These are phyloP conservation scores for Boletus barrowsii DNA, from an alignment of 768 basidiomycete genomes.

Conservation along the genomic window DNA sequence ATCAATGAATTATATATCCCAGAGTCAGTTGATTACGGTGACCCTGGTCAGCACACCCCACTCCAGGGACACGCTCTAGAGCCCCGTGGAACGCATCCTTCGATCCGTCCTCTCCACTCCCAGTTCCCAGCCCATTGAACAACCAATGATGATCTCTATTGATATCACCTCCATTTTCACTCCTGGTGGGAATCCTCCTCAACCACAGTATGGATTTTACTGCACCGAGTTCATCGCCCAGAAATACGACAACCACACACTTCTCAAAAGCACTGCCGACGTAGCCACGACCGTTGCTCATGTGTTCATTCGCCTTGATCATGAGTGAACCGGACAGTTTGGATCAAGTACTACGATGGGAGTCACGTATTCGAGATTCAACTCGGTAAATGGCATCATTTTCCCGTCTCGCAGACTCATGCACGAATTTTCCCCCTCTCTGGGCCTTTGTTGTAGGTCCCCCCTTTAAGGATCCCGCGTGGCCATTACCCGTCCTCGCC, in stretches of 20 bases:
- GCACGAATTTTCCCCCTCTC: too few species aligned
- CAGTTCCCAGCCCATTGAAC: conserved; percentile 37
- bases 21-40: neutral
- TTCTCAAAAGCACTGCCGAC: conserved; percentile 41
- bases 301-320: conserved; percentile 51
- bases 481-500: conserved; percentile 37
- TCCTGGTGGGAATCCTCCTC: conserved; percentile 39
- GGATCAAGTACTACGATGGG: conserved; percentile 59
- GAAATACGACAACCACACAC: conserved; percentile 35
- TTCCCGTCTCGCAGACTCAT: neutral
- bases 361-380: conserved; percentile 59
- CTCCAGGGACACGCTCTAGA: conserved; percentile 36
- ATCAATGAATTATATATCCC: neutral
- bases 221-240: conserved; percentile 59
- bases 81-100: conserved; percentile 38
- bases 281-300: conserved; percentile 46
- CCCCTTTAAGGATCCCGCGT: conserved; percentile 54
- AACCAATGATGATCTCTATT: conserved; percentile 50
- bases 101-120: neutral
- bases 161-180: conserved; percentile 57
- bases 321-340: conserved; percentile 58
- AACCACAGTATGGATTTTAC: conserved; percentile 50
- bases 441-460: conserved; percentile 38
- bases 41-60: conserved; percentile 38
- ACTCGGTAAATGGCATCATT: conserved; percentile 38